Evolutionary conservation across 2,329 filamentous ascomycete species (phyloP).

Genomic region (Beauveria pseudobassiana): DNA sequence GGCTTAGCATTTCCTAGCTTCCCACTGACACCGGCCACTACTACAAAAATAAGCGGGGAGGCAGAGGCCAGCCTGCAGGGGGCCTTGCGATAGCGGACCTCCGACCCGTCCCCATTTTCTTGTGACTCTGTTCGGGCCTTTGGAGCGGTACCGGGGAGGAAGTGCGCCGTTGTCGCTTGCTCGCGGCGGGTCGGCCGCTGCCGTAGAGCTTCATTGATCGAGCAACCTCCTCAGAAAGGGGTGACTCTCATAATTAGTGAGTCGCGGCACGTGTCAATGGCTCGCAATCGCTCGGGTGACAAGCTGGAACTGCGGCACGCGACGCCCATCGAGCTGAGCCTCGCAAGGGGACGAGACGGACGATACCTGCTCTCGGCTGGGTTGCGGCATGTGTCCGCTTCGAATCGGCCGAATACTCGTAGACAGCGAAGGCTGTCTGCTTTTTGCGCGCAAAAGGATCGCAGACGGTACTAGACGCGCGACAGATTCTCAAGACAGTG

Average conservation of each 20-base stretch:
- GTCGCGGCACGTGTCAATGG: no score
- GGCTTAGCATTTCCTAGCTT: neutral
- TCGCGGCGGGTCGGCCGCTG: neutral
- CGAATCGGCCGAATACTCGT: neutral
- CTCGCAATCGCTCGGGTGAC: no score
- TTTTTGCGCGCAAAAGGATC: no score
- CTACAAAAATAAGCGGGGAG: neutral
- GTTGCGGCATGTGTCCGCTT: neutral
- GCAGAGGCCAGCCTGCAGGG: neutral
- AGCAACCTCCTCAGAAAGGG: no score
- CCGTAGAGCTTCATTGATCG: no score
- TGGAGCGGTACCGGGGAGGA: constrained; percentile 5
- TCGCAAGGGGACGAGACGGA: neutral
- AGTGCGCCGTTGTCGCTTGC: neutral
- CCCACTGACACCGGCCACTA: neutral
- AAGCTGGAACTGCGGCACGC: no score
- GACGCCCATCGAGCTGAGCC: neutral
- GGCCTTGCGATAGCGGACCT: constrained; percentile 7
- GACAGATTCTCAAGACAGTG: neutral
- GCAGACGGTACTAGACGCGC: no score
- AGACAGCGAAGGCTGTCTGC: neutral
- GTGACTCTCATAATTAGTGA: no score
- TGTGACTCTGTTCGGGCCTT: constrained; percentile 3
- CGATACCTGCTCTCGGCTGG: no score
- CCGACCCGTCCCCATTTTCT: neutral